Evolutionary conservation across 768 basidiomycete genomes (phyloP), one percentile per base, ranked within the genome.

Genomic region (Collybiopsis confluens): DNA sequence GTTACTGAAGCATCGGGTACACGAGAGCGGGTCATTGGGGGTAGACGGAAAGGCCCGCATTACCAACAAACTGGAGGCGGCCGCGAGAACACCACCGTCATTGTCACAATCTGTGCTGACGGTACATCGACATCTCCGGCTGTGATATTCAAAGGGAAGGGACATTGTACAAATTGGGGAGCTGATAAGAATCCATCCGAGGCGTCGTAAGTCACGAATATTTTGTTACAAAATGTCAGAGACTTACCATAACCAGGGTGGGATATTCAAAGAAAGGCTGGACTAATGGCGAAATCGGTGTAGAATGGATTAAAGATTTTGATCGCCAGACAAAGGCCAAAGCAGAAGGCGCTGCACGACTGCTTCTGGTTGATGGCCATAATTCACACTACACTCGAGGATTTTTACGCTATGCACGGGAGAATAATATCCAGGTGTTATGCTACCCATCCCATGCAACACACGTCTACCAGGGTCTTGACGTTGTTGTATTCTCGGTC

Each of bases 181-280:
- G 66, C 73, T 52, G 59, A 74, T 24, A n/a, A n/a, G n/a, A 76
- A 77, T 59, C 73, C 73, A 18, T 43, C 63, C 13, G 62, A 75
- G 24, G 73, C 73, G 26, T 71, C 61, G 65, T 79, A 56, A 62
- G 73, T 62, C n/a, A n/a, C n/a, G n/a, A n/a, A n/a, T 6, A 33
- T 33, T 33, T 13, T 33, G 30, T 54, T 55, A 15, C 18, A 30
- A 45, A 45, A 8, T 16, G 30, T 13, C 13, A 33, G 6, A 33
- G 13, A 6, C 13, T 33, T 33, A 6, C 30, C 30, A 33, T 13
- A 33, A 13, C 5, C 30, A 50, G 48, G 26, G 10, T 50, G 4
- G 48, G 33, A 7, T 37, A 50, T 24, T 35, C 26, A 26, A 49
- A 49, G 26, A 54, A 50, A 37, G 65, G 67, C 0, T 70, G 61